Evolutionary conservation across 495 filamentous ascomycete genomes (phyloP).

Genomic region (Xylaria bambusicola): DNA sequence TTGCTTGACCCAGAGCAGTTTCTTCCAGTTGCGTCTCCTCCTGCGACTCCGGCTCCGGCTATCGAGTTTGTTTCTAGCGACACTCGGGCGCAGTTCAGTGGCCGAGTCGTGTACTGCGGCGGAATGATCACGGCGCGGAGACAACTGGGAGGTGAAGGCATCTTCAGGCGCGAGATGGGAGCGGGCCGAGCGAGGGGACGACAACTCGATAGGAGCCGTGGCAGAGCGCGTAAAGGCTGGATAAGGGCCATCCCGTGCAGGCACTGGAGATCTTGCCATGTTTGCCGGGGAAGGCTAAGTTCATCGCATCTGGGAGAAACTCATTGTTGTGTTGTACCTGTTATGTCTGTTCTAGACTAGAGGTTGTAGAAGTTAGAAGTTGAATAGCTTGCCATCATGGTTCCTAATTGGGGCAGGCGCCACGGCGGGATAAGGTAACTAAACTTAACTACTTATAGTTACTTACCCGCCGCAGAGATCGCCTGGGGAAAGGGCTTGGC

Average conservation of each 20-base stretch:
- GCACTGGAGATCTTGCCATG: conserved; percentile 1
- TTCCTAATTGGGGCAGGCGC: no score
- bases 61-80: conserved; percentile 33
- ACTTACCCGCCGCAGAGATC: no score
- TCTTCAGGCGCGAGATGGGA: conserved; percentile 78
- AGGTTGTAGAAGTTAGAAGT: not conserved
- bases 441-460: no score
- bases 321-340: not conserved
- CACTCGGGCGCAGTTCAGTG: conserved; percentile 50
- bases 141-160: conserved; percentile 59
- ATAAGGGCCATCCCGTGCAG: conserved; percentile 18
- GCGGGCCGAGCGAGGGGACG: conserved; percentile 44
- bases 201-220: conserved; percentile 40
- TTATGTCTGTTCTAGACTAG: no score
- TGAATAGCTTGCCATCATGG: no score
- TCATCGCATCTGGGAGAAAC: not conserved
- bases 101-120: conserved; percentile 34
- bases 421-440: no score
- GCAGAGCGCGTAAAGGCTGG: conserved; percentile 41
- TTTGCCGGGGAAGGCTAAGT: not conserved
- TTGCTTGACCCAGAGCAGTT: conserved; percentile 96
- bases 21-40: conserved; percentile 80
- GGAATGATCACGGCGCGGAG: conserved; percentile 55
- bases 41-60: conserved; percentile 60
- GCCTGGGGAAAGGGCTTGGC: no score